Evolutionary conservation across 306 rosid genomes (phyloP).

Genomic region (Cucurbita maxima): DNA sequence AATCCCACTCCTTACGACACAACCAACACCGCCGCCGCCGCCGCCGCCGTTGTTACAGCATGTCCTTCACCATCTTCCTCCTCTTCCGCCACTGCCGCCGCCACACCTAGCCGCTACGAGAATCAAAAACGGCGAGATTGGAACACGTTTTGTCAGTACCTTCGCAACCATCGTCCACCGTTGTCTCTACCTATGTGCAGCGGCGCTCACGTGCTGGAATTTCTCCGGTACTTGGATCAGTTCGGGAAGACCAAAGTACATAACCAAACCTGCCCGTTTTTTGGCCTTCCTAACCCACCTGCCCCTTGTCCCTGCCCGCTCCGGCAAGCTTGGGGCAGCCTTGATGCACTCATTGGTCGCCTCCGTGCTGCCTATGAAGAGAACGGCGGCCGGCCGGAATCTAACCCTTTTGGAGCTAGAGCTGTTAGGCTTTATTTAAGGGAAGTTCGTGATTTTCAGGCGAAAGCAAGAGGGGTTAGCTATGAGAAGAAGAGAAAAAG

Average conservation of each 20-base stretch:
- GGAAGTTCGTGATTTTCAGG: slow-evolving; percentile 84
- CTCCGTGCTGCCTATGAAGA: slow-evolving; percentile 90
- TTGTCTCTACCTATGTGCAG: slow-evolving; percentile 42
- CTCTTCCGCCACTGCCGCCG: background rate
- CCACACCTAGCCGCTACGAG: slow-evolving; percentile 74
- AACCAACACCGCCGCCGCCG: slow-evolving; percentile 3
- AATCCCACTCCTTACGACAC: slow-evolving; percentile 1
- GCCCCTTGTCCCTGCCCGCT: slow-evolving; percentile 90
- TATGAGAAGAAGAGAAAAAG: slow-evolving; percentile 88
- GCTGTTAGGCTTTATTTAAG: slow-evolving; percentile 59
- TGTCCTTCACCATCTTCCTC: background rate
- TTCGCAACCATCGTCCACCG: slow-evolving; percentile 70
- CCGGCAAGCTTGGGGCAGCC: slow-evolving; percentile 94
- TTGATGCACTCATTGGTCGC: slow-evolving; percentile 86
- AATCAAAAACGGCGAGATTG: slow-evolving; percentile 87
- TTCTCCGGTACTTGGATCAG: slow-evolving; percentile 79
- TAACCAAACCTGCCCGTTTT: slow-evolving; percentile 66
- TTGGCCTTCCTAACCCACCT: slow-evolving; percentile 71
- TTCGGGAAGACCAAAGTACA: slow-evolving; percentile 93
- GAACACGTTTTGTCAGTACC: slow-evolving; percentile 93
- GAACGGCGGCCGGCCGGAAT: slow-evolving; percentile 45
- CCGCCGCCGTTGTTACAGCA: background rate
- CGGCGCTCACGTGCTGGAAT: slow-evolving; percentile 73
- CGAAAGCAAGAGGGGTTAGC: slow-evolving; percentile 80
- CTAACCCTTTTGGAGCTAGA: slow-evolving; percentile 63